Percentiles rank a stretch among this genome's conserved stretches.
Conservation (phyloP, 2,329 filamentous ascomycete genomes). For the Colletotrichum eremochloae region DNA sequence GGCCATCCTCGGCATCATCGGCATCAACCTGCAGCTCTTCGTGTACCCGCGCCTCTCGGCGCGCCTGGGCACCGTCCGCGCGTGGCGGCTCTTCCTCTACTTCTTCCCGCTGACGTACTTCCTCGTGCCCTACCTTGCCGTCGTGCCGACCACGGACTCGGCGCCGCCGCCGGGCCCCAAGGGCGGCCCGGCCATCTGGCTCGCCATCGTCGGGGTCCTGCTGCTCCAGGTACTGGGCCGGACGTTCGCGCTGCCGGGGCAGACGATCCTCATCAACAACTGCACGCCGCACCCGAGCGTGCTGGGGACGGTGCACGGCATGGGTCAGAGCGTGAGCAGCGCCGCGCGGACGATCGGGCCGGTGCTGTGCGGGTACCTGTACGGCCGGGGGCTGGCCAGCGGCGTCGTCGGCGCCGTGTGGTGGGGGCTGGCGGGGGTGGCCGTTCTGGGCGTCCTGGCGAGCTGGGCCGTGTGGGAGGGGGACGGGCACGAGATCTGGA, state of each 20-base stretch:
- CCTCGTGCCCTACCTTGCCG: slow-evolving; percentile 76
- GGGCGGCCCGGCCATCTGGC: slow-evolving; percentile 72
- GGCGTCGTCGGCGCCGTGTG: slow-evolving; percentile 71
- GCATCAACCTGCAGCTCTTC: slow-evolving; percentile 79
- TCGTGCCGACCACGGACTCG: slow-evolving; percentile 70
- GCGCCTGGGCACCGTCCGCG: slow-evolving; percentile 75
- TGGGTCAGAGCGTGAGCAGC: slow-evolving; percentile 70
- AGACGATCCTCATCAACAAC: slow-evolving; percentile 63
- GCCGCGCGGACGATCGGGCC: slow-evolving; percentile 72
- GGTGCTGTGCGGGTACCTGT: slow-evolving; percentile 70
- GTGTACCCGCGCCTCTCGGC: slow-evolving; percentile 78
- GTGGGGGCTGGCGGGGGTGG: slow-evolving; percentile 67
- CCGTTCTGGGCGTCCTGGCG: slow-evolving; percentile 61
- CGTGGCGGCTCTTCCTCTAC: slow-evolving; percentile 76
- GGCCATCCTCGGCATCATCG: slow-evolving; percentile 80
- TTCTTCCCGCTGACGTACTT: slow-evolving; percentile 80
- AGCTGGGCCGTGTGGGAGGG: slow-evolving; percentile 72
- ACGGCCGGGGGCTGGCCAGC: slow-evolving; percentile 68
- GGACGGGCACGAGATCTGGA: slow-evolving; percentile 74
- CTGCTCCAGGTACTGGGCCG: slow-evolving; percentile 75
- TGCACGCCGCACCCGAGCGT: slow-evolving; percentile 63
- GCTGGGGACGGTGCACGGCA: slow-evolving; percentile 62
- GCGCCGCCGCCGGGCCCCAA: slow-evolving; percentile 64
- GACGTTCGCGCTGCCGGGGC: slow-evolving; percentile 69
- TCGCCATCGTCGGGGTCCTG: slow-evolving; percentile 72